A percentile compares a stretch with the other conserved stretches of the same genome.
Conservation (phyloP, 2,329 filamentous ascomycete genomes). For the Calonectria naviculata region DNA sequence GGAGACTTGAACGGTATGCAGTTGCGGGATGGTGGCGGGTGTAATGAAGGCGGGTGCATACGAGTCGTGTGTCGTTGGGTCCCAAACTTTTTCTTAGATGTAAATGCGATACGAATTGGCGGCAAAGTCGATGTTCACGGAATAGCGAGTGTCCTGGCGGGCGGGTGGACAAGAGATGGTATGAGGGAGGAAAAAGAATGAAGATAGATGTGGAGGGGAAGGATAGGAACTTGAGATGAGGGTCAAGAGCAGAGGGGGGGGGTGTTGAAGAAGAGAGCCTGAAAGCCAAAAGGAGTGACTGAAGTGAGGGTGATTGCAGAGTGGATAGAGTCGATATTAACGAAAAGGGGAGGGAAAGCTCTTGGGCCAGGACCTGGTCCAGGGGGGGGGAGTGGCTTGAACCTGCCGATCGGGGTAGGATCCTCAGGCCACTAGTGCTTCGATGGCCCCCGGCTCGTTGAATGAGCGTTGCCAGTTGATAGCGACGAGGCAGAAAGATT, state of each 20-base stretch:
- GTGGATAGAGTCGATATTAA: conserved; percentile 52
- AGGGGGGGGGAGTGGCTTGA: conserved; percentile 45
- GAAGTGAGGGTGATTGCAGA: conserved; percentile 51
- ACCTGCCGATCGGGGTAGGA: conserved; percentile 49
- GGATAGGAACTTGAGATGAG: conserved; percentile 20
- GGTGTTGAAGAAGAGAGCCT: conserved; percentile 36
- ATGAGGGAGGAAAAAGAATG: conserved; percentile 24
- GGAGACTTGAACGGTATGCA: conserved; percentile 25
- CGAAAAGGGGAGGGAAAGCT: conserved; percentile 50
- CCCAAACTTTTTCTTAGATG: conserved; percentile 21
- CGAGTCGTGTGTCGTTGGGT: conserved; percentile 11
- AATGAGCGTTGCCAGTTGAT: conserved; percentile 30
- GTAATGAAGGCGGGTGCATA: conserved; percentile 23
- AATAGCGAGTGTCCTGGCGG: neutral
- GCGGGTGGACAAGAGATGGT: conserved; percentile 1
- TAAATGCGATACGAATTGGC: conserved; percentile 4
- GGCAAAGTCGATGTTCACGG: conserved; percentile 10
- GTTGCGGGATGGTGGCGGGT: conserved; percentile 24
- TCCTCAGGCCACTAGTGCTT: conserved; percentile 46
- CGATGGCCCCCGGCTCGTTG: conserved; percentile 34
- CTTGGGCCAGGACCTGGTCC: conserved; percentile 39
- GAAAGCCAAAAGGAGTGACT: conserved; percentile 53
- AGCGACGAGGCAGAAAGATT: conserved; percentile 10
- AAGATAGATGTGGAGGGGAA: conserved; percentile 19
- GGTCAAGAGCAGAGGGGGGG: conserved; percentile 31